Percentiles rank a stretch among this genome's conserved stretches.
phyloP scores from a whole-genome alignment of 1,284 basidiomycete genomes.

The Kalmanozyma brasiliensis region DNA sequence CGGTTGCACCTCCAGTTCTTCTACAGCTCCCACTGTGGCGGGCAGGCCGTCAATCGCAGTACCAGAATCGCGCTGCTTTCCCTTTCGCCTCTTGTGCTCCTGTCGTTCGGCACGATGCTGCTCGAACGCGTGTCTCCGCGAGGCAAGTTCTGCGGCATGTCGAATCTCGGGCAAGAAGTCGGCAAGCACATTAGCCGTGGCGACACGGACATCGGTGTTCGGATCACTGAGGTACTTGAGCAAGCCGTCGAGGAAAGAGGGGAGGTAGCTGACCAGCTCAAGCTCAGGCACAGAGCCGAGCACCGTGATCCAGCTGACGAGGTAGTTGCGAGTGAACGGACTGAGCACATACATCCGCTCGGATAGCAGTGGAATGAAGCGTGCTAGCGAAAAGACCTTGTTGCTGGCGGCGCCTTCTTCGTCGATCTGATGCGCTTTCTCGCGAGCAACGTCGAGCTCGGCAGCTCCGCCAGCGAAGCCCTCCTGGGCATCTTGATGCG shows the following conservation, averaged over 20 bases:
- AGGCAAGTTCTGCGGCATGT: constrained; percentile 55
- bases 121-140: constrained; percentile 33
- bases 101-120: constrained; percentile 28
- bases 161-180: constrained; percentile 86
- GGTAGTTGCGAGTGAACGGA: constrained; percentile 93
- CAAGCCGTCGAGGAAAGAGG: constrained; percentile 92
- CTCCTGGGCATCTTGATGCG: constrained; percentile 73
- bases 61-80: constrained; percentile 65
- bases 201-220: constrained; percentile 89
- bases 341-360: constrained; percentile 95
- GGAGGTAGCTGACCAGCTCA: constrained; percentile 91
- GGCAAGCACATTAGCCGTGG: constrained; percentile 89
- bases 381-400: constrained; percentile 84
- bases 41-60: constrained; percentile 3
- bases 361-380: constrained; percentile 91
- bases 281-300: constrained; percentile 96
- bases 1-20: constrained; percentile 69
- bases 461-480: constrained; percentile 51
- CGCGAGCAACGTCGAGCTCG: constrained; percentile 63
- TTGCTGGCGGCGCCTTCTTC: constrained; percentile 49
- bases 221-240: constrained; percentile 92
- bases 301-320: constrained; percentile 95
- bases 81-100: constrained; percentile 70
- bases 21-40: constrained; percentile 1
- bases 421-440: constrained; percentile 58